phyloP scores from a whole-genome alignment of 179 eudicot species.

The Corrigiola litoralis region DNA sequence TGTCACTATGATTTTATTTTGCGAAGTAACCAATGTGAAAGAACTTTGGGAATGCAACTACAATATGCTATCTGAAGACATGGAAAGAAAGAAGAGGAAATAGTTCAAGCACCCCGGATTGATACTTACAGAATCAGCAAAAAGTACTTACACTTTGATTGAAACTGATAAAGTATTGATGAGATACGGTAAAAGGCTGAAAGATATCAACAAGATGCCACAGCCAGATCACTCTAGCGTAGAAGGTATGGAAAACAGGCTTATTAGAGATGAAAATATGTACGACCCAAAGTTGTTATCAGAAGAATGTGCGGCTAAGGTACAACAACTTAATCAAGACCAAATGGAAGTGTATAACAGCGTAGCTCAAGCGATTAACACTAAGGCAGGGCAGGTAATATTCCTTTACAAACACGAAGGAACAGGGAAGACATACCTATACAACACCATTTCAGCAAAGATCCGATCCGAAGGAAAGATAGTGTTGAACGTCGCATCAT shows the following conservation, averaged over 20 bases:
- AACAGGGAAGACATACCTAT: constrained; percentile 6
- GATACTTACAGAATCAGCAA: background rate
- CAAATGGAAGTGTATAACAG: background rate
- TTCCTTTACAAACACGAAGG: constrained; percentile 6
- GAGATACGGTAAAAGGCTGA: background rate
- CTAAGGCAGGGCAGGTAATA: background rate
- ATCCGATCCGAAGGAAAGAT: background rate
- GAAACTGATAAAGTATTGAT: background rate
- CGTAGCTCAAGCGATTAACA: background rate
- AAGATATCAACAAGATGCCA: background rate
- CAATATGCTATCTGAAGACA: background rate
- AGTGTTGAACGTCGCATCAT: background rate
- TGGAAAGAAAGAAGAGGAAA: background rate
- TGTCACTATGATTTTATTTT: background rate
- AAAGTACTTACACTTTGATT: background rate
- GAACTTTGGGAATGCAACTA: background rate
- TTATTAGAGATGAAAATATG: background rate
- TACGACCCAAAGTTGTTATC: background rate
- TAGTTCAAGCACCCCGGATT: background rate
- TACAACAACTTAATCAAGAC: background rate
- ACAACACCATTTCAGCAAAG: background rate
- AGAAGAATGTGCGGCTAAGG: background rate
- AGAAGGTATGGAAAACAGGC: background rate
- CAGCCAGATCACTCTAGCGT: background rate
- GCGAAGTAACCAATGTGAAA: background rate